Base-by-base conservation (phyloP, 2,329 filamentous ascomycete genomes). In the Cadophora sp. region DNA sequence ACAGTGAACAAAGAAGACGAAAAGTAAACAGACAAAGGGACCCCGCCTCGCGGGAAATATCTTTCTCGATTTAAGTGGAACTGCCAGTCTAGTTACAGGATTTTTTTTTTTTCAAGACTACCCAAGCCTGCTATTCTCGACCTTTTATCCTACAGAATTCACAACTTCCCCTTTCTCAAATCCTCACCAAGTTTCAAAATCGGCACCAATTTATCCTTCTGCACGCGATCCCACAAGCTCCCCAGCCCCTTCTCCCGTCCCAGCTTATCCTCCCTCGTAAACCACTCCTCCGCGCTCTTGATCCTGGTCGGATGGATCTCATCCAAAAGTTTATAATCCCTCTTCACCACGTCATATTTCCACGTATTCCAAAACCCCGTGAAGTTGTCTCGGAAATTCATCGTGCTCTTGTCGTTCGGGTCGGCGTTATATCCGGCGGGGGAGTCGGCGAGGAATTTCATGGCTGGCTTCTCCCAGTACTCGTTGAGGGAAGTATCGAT, bases 251-350 rank as follows among this genome's bases (percentile, higher is more conserved):
- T 59, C 20, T 66, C 53, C 22, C 61, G 60, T 4, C 72, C 70
- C 7, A 59, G 81, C 80, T 80, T 72, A 39, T 82, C 77, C 70
- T 82, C 79, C 8, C 69, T 72, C 3, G 74, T 68, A 56, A 86
- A 82, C 78, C 81, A 87, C 68, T 86, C 80, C 71, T 84, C 82
- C 0, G 79, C 82, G 41, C 75, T 82, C 71, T 74, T 80, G 64
- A 84, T 81, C n/a, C 84, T 77, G 1, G 72, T 72, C 0, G 84
- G 84, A 71, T 83, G 79, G 59, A 87, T 86, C 74, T 83, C 79
- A 71, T 86, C 84, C 50, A 87, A 73, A 20, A 86, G 68, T 16
- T 71, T 75, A 71, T 84, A 85, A 71, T 87, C 81, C 59, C 83
- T 78, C 66, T 73, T 73, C 1, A 84, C 70, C 5, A 85, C 68